Percentiles rank a stretch among this genome's conserved stretches.
Conservation (phyloP, 2,329 filamentous ascomycete genomes). For the Elsinoe arachidis region DNA sequence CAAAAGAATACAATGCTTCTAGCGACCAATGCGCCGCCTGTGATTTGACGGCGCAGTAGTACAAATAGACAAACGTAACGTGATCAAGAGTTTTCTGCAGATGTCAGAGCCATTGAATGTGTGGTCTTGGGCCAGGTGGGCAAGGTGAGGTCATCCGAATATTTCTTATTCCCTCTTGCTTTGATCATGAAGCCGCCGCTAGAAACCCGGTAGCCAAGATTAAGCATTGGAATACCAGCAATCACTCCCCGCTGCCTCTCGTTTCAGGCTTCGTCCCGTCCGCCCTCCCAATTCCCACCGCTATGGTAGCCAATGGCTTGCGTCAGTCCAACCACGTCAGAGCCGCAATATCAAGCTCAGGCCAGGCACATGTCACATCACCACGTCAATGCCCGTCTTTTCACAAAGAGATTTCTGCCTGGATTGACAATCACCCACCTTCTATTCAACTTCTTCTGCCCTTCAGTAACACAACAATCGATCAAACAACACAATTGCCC, state of each 20-base stretch:
- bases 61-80: not conserved
- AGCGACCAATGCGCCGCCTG: too few relatives aligned
- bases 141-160: not conserved
- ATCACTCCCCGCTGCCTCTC: not conserved
- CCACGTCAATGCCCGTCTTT: not conserved
- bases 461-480: not conserved
- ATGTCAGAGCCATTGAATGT: not conserved
- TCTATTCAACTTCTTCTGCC: not conserved
- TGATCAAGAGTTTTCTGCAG: not conserved
- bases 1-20: too few relatives aligned
- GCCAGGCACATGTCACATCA: not conserved
- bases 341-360: not conserved
- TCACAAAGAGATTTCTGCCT: not conserved
- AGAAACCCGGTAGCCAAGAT: too few relatives aligned
- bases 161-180: not conserved
- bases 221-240: not conserved
- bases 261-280: not conserved
- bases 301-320: not conserved
- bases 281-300: not conserved
- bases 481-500: not conserved
- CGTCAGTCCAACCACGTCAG: not conserved
- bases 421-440: not conserved
- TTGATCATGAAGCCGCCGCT: not conserved
- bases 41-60: not conserved
- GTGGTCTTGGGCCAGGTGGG: not conserved